A percentile compares a stretch with the other conserved stretches of the same genome.
These are phyloP conservation scores for Luvunga scandens DNA, from an alignment of 345 rosid species.

Conservation along the genomic window DNA sequence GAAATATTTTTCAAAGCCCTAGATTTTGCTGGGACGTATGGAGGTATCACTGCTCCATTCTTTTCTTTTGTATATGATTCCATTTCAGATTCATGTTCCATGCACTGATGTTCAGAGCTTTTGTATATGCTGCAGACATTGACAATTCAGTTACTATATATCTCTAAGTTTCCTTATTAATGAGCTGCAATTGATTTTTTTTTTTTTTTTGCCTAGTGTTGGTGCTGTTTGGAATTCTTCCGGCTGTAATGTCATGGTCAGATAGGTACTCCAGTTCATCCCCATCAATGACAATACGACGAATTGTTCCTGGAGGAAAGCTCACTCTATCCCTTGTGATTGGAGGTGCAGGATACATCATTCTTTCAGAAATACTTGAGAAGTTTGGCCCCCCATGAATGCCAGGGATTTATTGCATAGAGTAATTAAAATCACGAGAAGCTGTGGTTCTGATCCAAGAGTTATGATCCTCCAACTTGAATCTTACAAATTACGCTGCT, in stretches of 20 bases:
- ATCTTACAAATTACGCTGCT: too few species aligned
- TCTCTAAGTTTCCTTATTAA: too few species aligned
- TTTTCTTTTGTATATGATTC: background rate
- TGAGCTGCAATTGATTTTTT: background rate
- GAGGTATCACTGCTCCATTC: constrained; percentile 46
- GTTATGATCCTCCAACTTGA: too few species aligned
- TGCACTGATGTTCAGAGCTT: too few species aligned
- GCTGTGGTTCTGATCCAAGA: background rate
- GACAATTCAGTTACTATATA: too few species aligned
- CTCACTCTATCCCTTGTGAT: constrained; percentile 55
- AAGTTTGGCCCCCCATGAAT: constrained; percentile 22
- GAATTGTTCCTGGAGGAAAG: constrained; percentile 76
- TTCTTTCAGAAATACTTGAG: constrained; percentile 55
- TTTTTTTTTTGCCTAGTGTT: constrained; percentile 41
- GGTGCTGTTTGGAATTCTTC: constrained; percentile 78
- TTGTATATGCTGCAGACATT: too few species aligned
- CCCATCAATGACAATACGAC: constrained; percentile 26
- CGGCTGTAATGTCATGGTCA: constrained; percentile 97
- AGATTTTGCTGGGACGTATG: constrained; percentile 94
- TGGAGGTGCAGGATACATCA: constrained; percentile 59
- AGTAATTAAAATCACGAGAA: too few species aligned
- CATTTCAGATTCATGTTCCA: too few species aligned
- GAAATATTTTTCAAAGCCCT: constrained; percentile 92
- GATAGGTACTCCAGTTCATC: constrained; percentile 60
- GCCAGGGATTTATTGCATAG: background rate